Base-by-base conservation (phyloP, 2,329 filamentous ascomycete genomes). In the Colletotrichum karsti region DNA sequence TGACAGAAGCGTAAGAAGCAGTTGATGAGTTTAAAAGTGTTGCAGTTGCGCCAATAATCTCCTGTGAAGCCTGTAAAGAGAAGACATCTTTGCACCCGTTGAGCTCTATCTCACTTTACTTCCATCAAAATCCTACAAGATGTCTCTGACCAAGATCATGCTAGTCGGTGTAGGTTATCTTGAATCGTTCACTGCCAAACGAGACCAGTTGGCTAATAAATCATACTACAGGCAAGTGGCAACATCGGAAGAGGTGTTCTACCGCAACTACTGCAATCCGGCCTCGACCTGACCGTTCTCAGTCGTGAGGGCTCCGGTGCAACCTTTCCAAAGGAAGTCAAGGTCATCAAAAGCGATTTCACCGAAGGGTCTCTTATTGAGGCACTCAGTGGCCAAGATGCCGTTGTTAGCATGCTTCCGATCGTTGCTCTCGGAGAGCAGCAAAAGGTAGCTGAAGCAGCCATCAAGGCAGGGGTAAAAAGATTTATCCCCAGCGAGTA, bases 401-500 rank as follows among this genome's bases (percentile, higher is more conserved):
- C 66, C 1, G 69, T 69, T 12, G 71, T 89, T 41, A 82, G 80
- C 22, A 77, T 82, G 5, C 78, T 87, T 46, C 64, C 67, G 3
- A 53, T 67, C 20, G 79, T 79, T 13, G 44, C 62, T 3, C 54
- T 59, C 1, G 54, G 12, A 22, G 74, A 81, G 1, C 86, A 89
- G 70, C 76, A 83, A 10, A 54, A 44, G 5, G 24, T 62, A 2
- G 46, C 87, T 37, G 83, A 88, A 54, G 87, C 85, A 1, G 81
- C 85, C 33, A 80, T 85, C 26, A 79, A 79, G 8, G 86, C 85
- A 3, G 84, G 85, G n/a, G 85, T 88, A 3, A 80, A 85, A 70
- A 79, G 84, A 13, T 86, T 87, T 75, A 78, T 88, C 24, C 84
- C 86, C 7, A 81, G 81, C 18, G 86, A 88, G 65, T 88, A 82